Conservation (phyloP, 371 early-diverging fungal genomes). For the Mortierella sp. region DNA sequence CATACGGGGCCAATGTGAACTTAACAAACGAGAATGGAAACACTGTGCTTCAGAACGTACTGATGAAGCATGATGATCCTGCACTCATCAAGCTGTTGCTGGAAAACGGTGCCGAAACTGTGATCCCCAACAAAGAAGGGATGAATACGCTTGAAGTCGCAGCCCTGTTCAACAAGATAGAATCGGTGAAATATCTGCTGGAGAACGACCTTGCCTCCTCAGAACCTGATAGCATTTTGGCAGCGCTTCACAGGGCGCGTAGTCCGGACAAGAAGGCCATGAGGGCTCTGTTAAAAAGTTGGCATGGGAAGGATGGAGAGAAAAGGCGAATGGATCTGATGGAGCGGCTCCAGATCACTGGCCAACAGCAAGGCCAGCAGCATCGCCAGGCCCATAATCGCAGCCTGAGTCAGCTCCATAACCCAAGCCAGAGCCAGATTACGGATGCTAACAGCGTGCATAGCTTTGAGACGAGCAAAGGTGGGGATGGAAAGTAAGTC, state of each 20-base stretch:
- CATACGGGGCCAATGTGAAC: conserved; percentile 47
- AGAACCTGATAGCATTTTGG: conserved; percentile 18
- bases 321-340: conserved; percentile 24
- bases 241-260: conserved; percentile 30
- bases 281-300: conserved; percentile 32
- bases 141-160: conserved; percentile 51
- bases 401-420: conserved; percentile 26
- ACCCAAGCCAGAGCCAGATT: conserved; percentile 13
- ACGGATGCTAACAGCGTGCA: conserved; percentile 13
- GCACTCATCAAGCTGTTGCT: conserved; percentile 36
- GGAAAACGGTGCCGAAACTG: conserved; percentile 47
- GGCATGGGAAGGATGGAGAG: conserved; percentile 46
- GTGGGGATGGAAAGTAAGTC: conserved; percentile 18
- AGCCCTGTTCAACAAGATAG: conserved; percentile 38
- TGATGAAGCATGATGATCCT: conserved; percentile 55
- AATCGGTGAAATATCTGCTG: conserved; percentile 36
- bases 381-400: neutral
- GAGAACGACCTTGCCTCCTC: conserved; percentile 44
- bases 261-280: conserved; percentile 45
- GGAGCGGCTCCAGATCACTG: neutral
- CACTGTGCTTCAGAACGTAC: conserved; percentile 46
- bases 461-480: conserved; percentile 22
- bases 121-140: conserved; percentile 42
- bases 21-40: conserved; percentile 50
- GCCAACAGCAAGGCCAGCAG: neutral